Evolutionary conservation across 2,329 filamentous ascomycete genomes (phyloP).

Genomic region (Tetracladium maxilliforme): DNA sequence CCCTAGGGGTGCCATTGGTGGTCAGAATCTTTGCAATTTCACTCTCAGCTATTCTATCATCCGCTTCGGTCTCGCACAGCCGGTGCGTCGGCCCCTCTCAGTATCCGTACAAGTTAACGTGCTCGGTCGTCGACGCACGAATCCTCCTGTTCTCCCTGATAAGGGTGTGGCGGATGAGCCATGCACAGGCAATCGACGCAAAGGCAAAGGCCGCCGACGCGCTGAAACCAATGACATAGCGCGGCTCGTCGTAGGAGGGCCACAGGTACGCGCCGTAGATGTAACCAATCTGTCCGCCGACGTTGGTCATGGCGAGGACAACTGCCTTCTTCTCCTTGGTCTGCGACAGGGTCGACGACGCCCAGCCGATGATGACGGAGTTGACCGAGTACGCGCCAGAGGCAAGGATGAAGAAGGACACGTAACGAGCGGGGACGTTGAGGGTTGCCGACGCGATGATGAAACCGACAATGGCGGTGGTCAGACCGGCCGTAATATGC

Average conservation of each 20-base stretch:
- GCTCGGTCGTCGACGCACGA: constrained; percentile 13
- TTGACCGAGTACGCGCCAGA: constrained; percentile 28
- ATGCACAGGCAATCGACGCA: no score
- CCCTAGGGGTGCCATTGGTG: no score
- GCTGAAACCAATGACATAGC: constrained; percentile 27
- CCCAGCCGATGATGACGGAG: constrained; percentile 30
- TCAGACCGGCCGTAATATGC: constrained; percentile 29
- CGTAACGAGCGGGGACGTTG: constrained; percentile 22
- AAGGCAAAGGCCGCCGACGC: constrained; percentile 26
- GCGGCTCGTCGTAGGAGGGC: constrained; percentile 26
- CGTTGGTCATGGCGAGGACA: constrained; percentile 32
- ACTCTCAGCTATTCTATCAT: no score
- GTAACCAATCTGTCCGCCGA: constrained; percentile 28
- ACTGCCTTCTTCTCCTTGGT: constrained; percentile 35
- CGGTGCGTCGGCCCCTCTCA: no score
- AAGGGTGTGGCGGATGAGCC: constrained; percentile 24
- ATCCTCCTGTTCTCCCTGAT: constrained; percentile 25
- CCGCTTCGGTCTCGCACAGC: no score
- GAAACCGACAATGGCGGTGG: constrained; percentile 25
- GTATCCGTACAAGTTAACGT: no score
- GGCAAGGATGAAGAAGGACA: constrained; percentile 25
- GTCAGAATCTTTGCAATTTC: no score
- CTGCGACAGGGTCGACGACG: constrained; percentile 25
- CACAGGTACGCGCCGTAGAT: constrained; percentile 36
- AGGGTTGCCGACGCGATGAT: constrained; percentile 20